Evolutionary conservation across 495 filamentous ascomycete species (phyloP).

Genomic region (Penicillium antarcticum): DNA sequence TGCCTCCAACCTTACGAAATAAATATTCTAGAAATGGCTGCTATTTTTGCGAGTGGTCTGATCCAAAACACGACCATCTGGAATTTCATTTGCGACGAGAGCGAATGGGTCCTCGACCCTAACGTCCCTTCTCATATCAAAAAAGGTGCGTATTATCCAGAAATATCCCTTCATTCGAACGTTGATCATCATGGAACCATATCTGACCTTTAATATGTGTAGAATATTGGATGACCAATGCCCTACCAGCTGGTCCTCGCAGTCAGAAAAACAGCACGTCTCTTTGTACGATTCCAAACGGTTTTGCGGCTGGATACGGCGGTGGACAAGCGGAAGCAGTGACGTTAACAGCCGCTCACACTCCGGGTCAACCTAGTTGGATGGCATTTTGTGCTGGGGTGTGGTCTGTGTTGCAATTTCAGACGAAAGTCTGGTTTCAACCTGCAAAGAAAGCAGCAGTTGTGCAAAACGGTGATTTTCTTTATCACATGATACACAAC

Average conservation of each 20-base stretch:
- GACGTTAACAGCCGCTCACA: not conserved
- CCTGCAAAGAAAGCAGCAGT: conserved; percentile 2
- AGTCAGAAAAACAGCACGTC: not conserved
- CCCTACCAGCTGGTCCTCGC: not conserved
- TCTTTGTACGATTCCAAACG: not conserved
- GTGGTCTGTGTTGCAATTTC: not conserved
- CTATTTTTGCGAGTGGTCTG: conserved; percentile 1
- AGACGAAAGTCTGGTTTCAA: conserved; percentile 1
- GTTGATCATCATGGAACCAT: not conserved
- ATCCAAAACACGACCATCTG: not conserved
- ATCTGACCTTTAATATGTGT: not conserved
- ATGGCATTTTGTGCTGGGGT: conserved; percentile 1
- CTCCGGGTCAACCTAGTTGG: not conserved
- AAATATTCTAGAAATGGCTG: conserved; percentile 1
- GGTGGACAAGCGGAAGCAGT: not conserved
- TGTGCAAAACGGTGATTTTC: conserved; percentile 1
- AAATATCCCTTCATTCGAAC: not conserved
- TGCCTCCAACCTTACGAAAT: not conserved
- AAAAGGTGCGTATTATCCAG: not conserved
- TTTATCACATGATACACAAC: not conserved
- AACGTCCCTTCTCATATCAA: not conserved
- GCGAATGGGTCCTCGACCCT: conserved; percentile 2
- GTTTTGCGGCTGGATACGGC: not conserved
- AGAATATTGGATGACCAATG: not conserved
- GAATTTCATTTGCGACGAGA: conserved; percentile 1